phyloP scores from a whole-genome alignment of 2,329 filamentous ascomycete genomes.

The Apiospora aurea region DNA sequence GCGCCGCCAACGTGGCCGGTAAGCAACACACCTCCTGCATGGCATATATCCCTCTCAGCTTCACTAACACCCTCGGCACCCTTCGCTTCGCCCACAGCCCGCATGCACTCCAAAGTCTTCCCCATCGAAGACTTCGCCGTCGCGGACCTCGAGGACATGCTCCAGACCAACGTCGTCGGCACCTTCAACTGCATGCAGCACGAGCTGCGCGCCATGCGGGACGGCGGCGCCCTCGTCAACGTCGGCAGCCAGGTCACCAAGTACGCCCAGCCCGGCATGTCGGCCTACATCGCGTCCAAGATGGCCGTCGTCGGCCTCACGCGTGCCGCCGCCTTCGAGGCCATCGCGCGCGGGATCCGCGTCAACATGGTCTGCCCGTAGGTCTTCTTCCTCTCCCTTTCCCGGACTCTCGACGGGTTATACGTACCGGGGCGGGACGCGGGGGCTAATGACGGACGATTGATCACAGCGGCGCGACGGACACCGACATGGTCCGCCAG shows the following conservation, averaged over 20 bases:
- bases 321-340: slow-evolving; percentile 41
- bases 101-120: slow-evolving; percentile 13
- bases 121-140: slow-evolving; percentile 40
- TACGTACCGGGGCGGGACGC: no score
- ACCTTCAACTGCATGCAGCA: slow-evolving; percentile 57
- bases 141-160: slow-evolving; percentile 48
- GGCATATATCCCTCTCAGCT: no score
- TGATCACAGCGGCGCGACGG: slow-evolving; percentile 24
- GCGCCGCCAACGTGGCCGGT: slow-evolving; percentile 47
- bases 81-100: neutral
- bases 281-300: slow-evolving; percentile 41
- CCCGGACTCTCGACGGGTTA: no score
- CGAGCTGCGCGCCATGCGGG: slow-evolving; percentile 49
- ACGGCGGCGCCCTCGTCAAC: slow-evolving; percentile 53
- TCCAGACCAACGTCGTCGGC: slow-evolving; percentile 52
- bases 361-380: slow-evolving; percentile 36
- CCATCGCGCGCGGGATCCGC: slow-evolving; percentile 29
- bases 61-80: no score
- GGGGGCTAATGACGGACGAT: neutral
- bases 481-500: slow-evolving; percentile 26
- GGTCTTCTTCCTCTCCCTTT: slow-evolving; percentile 22
- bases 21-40: no score
- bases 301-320: slow-evolving; percentile 39
- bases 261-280: slow-evolving; percentile 41
- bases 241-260: slow-evolving; percentile 49